phyloP scores from a whole-genome alignment of 768 basidiomycete genomes.

The Lactarius akahatsu region DNA sequence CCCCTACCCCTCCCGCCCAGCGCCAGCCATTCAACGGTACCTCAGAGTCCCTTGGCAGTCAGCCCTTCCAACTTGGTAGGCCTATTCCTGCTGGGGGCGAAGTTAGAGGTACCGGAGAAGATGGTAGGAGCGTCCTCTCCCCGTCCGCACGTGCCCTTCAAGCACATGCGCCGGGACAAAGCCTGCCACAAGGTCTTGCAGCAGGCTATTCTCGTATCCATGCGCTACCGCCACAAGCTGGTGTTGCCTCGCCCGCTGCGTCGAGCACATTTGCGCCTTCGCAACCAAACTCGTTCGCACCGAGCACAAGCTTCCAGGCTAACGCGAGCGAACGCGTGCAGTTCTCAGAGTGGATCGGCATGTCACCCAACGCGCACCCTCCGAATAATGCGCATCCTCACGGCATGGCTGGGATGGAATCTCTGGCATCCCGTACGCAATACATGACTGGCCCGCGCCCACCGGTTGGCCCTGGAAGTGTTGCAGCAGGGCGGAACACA shows the following conservation, averaged over 20 bases:
- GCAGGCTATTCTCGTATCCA: slow-evolving; percentile 91
- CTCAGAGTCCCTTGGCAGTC: slow-evolving; percentile 40
- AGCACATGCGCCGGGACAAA: slow-evolving; percentile 86
- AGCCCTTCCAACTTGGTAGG: slow-evolving; percentile 41
- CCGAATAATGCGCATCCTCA: slow-evolving; percentile 35
- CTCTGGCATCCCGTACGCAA: slow-evolving; percentile 55
- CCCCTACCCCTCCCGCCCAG: slow-evolving; percentile 26
- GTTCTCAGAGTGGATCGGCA: slow-evolving; percentile 36
- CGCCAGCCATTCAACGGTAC: slow-evolving; percentile 32
- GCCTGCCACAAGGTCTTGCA: slow-evolving; percentile 87
- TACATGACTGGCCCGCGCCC: slow-evolving; percentile 44
- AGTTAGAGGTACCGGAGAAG: slow-evolving; percentile 32
- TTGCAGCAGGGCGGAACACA: slow-evolving; percentile 32
- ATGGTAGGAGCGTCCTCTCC: slow-evolving; percentile 45
- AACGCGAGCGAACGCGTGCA: slow-evolving; percentile 28
- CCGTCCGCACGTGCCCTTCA: slow-evolving; percentile 80
- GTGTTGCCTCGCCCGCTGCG: slow-evolving; percentile 40
- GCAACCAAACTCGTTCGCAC: slow-evolving; percentile 31
- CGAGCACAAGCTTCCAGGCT: slow-evolving; percentile 32
- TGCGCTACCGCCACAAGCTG: slow-evolving; percentile 49
- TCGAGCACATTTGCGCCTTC: slow-evolving; percentile 35
- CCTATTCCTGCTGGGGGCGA: slow-evolving; percentile 35
- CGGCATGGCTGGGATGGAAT: slow-evolving; percentile 41
- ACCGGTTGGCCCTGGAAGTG: slow-evolving; percentile 25
- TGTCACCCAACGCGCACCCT: slow-evolving; percentile 34